Base-by-base conservation (phyloP, 306 rosid genomes). In the Lablab purpureus region DNA sequence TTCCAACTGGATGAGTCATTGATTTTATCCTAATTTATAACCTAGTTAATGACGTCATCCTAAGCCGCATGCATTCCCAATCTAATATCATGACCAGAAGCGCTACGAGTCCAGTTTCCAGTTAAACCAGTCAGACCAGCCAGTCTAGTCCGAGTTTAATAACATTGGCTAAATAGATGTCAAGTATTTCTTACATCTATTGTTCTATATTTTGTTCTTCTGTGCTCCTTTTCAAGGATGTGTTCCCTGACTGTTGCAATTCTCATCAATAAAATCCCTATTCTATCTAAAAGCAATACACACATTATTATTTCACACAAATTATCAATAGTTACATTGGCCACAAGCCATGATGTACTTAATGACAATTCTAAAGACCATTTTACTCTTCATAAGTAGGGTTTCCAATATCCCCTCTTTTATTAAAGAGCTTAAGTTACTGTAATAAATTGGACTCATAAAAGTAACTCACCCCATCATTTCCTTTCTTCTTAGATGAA, bases 401-500 rank as follows among this genome's bases (percentile, higher is more conserved):
- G 52, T 51, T 71, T 76, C 60, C 58, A 65, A 83, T 32, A 12
- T 34, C 12, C 49, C 10, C 19, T 67, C 32, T 52, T 70, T 68
- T 23, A 76, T 9, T 66, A 70, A 51, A 66, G 51, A 56, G 54
- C 17, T 66, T 43, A 58, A 60, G 15, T 69, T 37, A 25, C 25
- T n/a, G 30, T 10, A 23, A 77, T 60, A 56, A 60, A 59, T 58
- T 59, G 62, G 63, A 50, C 59, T 51, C 21, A 71, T 25, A 66
- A 80, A 83, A 56, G 71, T 34, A 74, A 89, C 99, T 89, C 82
- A 96, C 99, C 90, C 99, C 99, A 43, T 96, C 99, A 80, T 90
- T 89, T 85, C 99, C 99, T 83, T 87, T 96, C 92, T 96, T 96
- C 88, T 96, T 96, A 51, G 96, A 90, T 54, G 90, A 86, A 82